Base-by-base conservation (phyloP, 2,329 filamentous ascomycete species). In the Arthrobotrys megalospora region DNA sequence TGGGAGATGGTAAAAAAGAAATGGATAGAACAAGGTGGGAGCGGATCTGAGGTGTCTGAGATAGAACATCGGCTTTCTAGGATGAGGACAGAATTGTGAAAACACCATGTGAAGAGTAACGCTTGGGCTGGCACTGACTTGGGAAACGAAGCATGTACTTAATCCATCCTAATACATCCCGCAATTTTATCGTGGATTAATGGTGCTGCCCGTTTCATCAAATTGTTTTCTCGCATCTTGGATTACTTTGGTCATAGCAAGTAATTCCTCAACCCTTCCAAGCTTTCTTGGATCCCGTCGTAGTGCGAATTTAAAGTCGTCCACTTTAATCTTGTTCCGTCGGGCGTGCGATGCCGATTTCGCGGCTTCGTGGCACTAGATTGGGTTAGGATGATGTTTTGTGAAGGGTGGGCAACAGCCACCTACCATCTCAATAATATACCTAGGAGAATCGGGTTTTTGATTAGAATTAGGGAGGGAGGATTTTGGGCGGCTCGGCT, bases 301-400 rank as follows among this genome's bases (percentile, higher is more conserved):
- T 81, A 98, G 89, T 45, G 94, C 93, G 85, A 97, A 99, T 83
- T 96, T 94, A 86, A 99, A 97, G 85, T 99, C 96, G 83, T 97
- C 95, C 82, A 97, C 93, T 85, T 99, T 99, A 85, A 99, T 94
- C 86, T 99, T 99, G 82, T 97, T 93, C 1, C 96, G 92, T 0
- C 94, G 92, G 1, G 92, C 91, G 85, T 97, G 93, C 84, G 93
- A 91, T 0, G 96, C 96, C 66, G 91, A 91, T 52, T 93, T 90
- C 3, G 94, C 93, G 3, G 96, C 95, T 83, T 93, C 91, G 86
- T 82, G 81, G 45, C 81, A 82, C 81, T 81, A 19, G 32, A 32
- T 7, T 19, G 0, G 28, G 8, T 58, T 14, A 58, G 65, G n/a
- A 28, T 2, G 24, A 6, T 21, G 14, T 38, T 24, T 24, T 12